Base-by-base conservation (phyloP, 768 basidiomycete species). In the Calocera cornea region DNA sequence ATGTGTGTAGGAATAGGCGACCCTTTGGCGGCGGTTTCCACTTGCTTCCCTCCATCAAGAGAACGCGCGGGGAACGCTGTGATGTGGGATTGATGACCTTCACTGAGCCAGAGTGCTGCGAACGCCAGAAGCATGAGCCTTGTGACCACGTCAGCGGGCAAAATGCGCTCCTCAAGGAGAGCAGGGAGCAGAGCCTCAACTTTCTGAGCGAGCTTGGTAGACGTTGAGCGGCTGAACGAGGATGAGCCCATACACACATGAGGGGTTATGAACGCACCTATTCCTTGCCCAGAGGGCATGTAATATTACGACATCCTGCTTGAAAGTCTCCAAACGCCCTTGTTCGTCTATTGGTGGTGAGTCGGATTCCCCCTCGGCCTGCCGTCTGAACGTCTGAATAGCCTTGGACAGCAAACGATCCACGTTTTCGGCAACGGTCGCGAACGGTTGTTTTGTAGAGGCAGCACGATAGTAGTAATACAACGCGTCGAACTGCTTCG, bases 381-480 rank as follows among this genome's bases (percentile, higher is more conserved):
- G 80, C 14, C 54, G 54, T 83, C 54, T 34, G 16, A 73, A 87
- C 41, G 80, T 76, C n/a, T 87, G 86, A 67, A 89, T 74, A 1
- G 84, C 81, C 75, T 87, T 90, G 49, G 77, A 78, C 27, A 95
- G 79, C 29, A 89, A 84, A 16, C 82, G 87, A 33, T 83, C 83
- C 69, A 98, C 78, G 74, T 98, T 99, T 72, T 91, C 90, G 5
- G 84, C 82, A 0, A 93, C 92, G 0, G 91, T 89, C 65, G 90
- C 87, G 77, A 94, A 99, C 0, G 93, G 89, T 68, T 86, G 83
- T 41, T 83, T 83, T 38, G 93, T 90, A 72, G 92, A 95, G 14
- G 98, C 80, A 1, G 95, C 90, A 34, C 93, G 87, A 74, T 94
- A 94, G 76, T 97, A 95, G 76, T 93, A 88, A 65, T 89, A 83